Conservation (phyloP, 306 rosid species). For the Medicago lupulina region DNA sequence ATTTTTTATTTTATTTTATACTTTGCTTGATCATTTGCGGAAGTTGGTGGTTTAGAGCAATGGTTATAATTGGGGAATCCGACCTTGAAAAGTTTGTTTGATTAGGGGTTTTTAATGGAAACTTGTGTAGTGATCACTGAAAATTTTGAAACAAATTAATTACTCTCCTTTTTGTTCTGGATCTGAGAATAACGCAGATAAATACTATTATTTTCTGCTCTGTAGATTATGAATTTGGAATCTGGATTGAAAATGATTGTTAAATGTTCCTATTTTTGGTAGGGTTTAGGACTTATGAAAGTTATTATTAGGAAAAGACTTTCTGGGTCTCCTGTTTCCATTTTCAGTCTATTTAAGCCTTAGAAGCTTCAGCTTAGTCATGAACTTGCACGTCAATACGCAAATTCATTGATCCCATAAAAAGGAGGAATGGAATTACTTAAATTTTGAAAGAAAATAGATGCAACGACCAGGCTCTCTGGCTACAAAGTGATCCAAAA, state of each 20-base stretch:
- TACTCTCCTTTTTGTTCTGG: constrained; percentile 8
- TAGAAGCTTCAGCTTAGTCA: not conserved
- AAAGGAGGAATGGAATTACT: not conserved
- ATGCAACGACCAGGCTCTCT: not conserved
- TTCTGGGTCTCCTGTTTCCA: not conserved
- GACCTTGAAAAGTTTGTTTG: not conserved
- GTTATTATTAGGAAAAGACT: not conserved
- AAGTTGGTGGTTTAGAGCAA: not conserved
- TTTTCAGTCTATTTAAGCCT: not conserved
- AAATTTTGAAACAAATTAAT: not conserved
- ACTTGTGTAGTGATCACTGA: not conserved
- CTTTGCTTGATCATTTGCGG: constrained; percentile 11
- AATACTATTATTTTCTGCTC: not conserved
- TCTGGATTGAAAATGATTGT: not conserved
- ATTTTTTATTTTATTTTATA: not conserved
- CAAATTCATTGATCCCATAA: constrained; percentile 1
- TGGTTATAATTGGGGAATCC: constrained; percentile 18
- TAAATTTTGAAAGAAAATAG: constrained; percentile 12
- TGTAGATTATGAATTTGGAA: not conserved
- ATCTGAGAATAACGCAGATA: not conserved
- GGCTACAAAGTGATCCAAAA: not conserved
- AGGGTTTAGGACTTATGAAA: constrained; percentile 14
- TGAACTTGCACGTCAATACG: not conserved
- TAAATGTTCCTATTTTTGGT: not conserved
- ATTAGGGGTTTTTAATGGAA: constrained; percentile 8